phyloP scores from a whole-genome alignment of 345 rosid species.

The Pseudoturritis turrita region DNA sequence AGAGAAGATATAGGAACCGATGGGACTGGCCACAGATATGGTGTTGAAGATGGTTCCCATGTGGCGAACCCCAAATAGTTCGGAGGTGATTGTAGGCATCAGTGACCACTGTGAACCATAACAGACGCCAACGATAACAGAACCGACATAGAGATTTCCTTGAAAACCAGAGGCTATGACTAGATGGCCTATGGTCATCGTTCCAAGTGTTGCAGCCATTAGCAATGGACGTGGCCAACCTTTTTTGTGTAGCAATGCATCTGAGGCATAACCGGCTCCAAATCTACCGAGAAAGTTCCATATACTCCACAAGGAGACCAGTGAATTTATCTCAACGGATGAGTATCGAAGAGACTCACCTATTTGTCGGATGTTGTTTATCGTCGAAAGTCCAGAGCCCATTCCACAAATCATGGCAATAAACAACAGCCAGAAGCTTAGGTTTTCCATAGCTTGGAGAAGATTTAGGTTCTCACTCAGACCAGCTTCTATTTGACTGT shows the following conservation, averaged over 20 bases:
- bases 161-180: slow-evolving; percentile 69
- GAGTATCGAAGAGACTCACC: slow-evolving; percentile 83
- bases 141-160: slow-evolving; percentile 58
- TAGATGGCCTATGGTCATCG: slow-evolving; percentile 55
- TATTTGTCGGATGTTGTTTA: slow-evolving; percentile 80
- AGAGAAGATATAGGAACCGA: slow-evolving; percentile 82
- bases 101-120: slow-evolving; percentile 88
- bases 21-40: slow-evolving; percentile 72
- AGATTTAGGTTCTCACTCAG: slow-evolving; percentile 34
- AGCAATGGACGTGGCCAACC: slow-evolving; percentile 81
- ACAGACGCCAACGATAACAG: slow-evolving; percentile 67
- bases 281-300: slow-evolving; percentile 95
- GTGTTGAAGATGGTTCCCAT: slow-evolving; percentile 92
- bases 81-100: slow-evolving; percentile 76
- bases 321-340: slow-evolving; percentile 48
- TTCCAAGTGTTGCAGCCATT: slow-evolving; percentile 62
- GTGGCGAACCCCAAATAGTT: slow-evolving; percentile 68
- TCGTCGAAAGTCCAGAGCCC: slow-evolving; percentile 79
- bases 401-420: slow-evolving; percentile 75
- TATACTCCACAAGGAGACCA: slow-evolving; percentile 76
- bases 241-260: slow-evolving; percentile 49
- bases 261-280: slow-evolving; percentile 77
- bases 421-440: slow-evolving; percentile 73
- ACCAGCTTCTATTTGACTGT: slow-evolving; percentile 9
- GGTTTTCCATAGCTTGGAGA: slow-evolving; percentile 44